Evolutionary conservation across 805 yeast species (phyloP), one percentile per base, ranked within the genome.

Genomic region (Lachancea dasiensis): DNA sequence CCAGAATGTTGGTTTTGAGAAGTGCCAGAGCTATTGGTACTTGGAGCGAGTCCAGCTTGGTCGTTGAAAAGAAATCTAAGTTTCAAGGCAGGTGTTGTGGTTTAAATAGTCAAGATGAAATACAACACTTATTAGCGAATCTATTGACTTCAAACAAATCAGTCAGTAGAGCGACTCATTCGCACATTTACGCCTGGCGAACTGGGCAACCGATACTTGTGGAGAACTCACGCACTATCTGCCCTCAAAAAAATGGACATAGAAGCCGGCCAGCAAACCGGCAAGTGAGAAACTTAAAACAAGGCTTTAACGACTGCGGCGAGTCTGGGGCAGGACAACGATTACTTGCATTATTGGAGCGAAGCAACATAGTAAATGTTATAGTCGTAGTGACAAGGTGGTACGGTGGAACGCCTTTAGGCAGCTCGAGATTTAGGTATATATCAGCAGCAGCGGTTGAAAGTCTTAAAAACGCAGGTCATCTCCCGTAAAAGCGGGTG

Each of bases 341-440:
- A 41, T 46, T 85, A 7, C 51, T 81, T 39, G 73, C 75, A 8
- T 52, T 82, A 3, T 45, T 83, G 14, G 75, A 73, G 15, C 59
- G 74, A 21, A 55, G 72, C 5, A 60, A 70, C 26, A 38, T 77
- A 9, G 57, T 68, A 3, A 79, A 81, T 51, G 71, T 77, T 0
- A 49, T 84, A 13, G 70, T 84, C 1, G 77, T 84, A 19, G 92
- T 81, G 0, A 73, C 84, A 0, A 55, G 95, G 43, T 84, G 94
- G 95, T 81, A 81, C 52, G 90, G 90, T 1, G 94, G 95, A 0
- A 68, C 69, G 0, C 84, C 83, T 3, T 53, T 85, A 27, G 95
- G 95, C 0, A 69, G 85, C 4, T 69, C 76, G 17, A 58, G 95
- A 38, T 85, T 84, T 51, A 67, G 84, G 41, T 79, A 77, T 47